Base-by-base conservation (phyloP, 2,329 filamentous ascomycete genomes). In the Pseudogymnoascus sp. region DNA sequence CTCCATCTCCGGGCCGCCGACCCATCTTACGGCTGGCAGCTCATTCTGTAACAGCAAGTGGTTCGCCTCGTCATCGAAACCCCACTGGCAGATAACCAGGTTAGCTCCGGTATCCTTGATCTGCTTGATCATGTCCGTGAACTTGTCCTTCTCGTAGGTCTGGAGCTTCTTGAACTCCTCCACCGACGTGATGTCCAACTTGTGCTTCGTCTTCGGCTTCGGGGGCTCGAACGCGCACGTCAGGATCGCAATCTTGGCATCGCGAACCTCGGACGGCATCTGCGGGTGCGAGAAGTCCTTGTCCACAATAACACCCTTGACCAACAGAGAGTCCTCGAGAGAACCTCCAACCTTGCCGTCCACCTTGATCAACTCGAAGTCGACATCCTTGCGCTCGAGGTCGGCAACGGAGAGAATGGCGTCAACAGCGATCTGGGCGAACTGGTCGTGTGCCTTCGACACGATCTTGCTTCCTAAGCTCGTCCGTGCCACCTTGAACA, bases 251-350 rank as follows among this genome's bases (percentile, higher is more conserved):
- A 99, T 87, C 82, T 97, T 97, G 73, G 94, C 95, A 77, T 99
- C 92, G 71, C 82, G 84, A 67, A 99, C 93, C 77, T 97, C 92
- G 60, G 89, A 90, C 10, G 94, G 94, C 94, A 99, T 99, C 79
- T 99, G 94, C 11, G 94, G 94, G 77, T 99, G 94, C 37, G 94
- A 97, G 77, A 99, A 99, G 79, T 99, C 95, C 82, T 99, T 99
- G 84, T 99, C 94, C 76, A 99, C 85, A 75, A 99, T 96, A 68
- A 99, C 94, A 75, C 94, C 94, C 80, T 97, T 95, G 70, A 99
- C 93, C 47, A 99, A 86, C 31, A 97, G 79, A 5, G 92, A 90
- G 77, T 99, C 94, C 77, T 97, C 93, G 16, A 99, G 83, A 28
- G 93, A 79, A 65, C 95, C 94, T 70, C 94, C 94, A 37, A 97